Conservation (phyloP, 176 grass and related monocot species). For the Aegilops umbellulata region DNA sequence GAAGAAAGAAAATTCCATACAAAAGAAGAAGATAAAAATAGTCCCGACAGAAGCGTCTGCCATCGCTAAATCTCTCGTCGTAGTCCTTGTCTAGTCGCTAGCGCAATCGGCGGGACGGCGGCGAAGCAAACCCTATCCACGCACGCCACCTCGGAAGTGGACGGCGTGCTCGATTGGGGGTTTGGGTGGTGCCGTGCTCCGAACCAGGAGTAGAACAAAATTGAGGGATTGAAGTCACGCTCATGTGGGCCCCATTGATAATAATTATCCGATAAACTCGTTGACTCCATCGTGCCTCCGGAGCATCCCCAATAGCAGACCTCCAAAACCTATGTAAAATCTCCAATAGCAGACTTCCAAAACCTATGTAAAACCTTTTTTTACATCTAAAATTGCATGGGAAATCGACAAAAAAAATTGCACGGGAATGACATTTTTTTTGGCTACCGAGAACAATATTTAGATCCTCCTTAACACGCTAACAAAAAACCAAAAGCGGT, state of each 20-base stretch:
- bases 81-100: too few relatives aligned
- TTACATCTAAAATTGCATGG: too few relatives aligned
- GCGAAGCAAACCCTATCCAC: conserved; percentile 30
- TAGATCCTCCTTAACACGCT: too few relatives aligned
- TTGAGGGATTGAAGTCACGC: neutral
- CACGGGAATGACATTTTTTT: too few relatives aligned
- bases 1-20: neutral
- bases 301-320: too few relatives aligned
- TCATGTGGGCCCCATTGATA: neutral
- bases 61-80: neutral
- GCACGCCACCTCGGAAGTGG: conserved; percentile 26
- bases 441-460: too few relatives aligned
- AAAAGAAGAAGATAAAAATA: neutral
- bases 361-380: too few relatives aligned
- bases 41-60: neutral
- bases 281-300: neutral
- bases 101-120: neutral
- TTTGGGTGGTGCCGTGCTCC: neutral
- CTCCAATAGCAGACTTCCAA: too few relatives aligned
- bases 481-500: too few relatives aligned
- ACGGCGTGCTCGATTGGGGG: neutral
- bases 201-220: neutral
- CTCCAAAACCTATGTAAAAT: too few relatives aligned
- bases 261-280: neutral
- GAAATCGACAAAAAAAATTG: too few relatives aligned